Conservation (phyloP, 805 yeast species). For the Torulaspora maleeae region DNA sequence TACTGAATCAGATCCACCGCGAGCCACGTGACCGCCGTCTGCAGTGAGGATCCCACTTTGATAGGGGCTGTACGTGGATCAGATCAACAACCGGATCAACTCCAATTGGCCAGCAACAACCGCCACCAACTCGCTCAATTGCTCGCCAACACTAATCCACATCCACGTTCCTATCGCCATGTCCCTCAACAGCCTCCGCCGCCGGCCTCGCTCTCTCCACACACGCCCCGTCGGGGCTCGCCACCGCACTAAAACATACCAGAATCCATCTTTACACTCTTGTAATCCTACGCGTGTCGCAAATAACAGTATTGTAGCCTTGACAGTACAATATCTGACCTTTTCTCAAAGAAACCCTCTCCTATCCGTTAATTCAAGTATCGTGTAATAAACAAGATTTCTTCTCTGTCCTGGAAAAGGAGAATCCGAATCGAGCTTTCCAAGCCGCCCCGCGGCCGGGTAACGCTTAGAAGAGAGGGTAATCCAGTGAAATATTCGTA, state of each 20-base stretch:
- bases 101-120: neutral
- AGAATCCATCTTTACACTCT: conserved; percentile 32
- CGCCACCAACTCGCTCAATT: neutral
- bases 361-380: neutral
- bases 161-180: no score
- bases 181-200: no score
- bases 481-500: neutral
- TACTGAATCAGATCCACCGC: neutral
- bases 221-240: no score
- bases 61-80: neutral
- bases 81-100: neutral
- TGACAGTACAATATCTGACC: conserved; percentile 9
- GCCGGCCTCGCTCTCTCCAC: no score
- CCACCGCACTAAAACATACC: conserved; percentile 28
- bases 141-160: neutral
- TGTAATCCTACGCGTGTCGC: conserved; percentile 9
- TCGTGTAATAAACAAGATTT: conserved; percentile 10
- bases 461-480: neutral
- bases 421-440: conserved; percentile 4
- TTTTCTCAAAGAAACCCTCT: conserved; percentile 1
- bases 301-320: conserved; percentile 8
- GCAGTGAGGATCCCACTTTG: neutral
- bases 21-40: conserved; percentile 1
- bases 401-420: conserved; percentile 5
- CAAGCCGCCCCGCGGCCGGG: neutral